Base-by-base conservation (phyloP, 2,329 filamentous ascomycete genomes). In the Cercospora citrullina region DNA sequence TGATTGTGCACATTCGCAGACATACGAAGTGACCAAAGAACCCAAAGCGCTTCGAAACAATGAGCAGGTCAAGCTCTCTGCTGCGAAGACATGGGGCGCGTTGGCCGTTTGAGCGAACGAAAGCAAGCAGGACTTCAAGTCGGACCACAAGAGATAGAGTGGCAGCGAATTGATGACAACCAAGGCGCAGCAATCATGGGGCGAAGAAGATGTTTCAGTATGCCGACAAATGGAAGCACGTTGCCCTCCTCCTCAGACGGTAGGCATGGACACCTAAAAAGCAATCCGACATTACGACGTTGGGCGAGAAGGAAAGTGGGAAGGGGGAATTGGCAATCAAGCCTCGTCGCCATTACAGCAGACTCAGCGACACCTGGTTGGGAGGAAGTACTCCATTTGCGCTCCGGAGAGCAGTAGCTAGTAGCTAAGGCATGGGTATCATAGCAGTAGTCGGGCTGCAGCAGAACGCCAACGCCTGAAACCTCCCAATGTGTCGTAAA, bases 331-430 rank as follows among this genome's bases (percentile, higher is more conserved):
- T 71, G 69, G 69, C 69, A 68, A 69, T 71, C 69, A 71, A 71
- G 68, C 69, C 26, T 71, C 68, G 63, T 68, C 68, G 55, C 59
- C 65, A 61, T 64, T 68, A 64, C 62, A 66, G 68, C 63, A 70
- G 60, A 68, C 64, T 65, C 66, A 65, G 70, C 68, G 69, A 71
- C 69, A 71, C 69, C 69, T 71, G 36, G 48, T 51, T 63, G 65
- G 66, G 65, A 68, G 63, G 53, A 70, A 63, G 58, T 58, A 61
- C 65, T 64, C 62, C 62, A 64, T 64, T 33, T 16, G 62, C 51
- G 55, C 51, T 57, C 51, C 30, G 51, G 23, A 26, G 51, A 64
- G 62, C 62, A 23, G 62, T 64, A 58, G 62, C 62, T 64, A 64
- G 33, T 39, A 64, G 62, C 62, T 64, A 45, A 64, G 62, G 62